Evolutionary conservation across 2,329 filamentous ascomycete species (phyloP).

Genomic region (Zasmidium citrigriseum): DNA sequence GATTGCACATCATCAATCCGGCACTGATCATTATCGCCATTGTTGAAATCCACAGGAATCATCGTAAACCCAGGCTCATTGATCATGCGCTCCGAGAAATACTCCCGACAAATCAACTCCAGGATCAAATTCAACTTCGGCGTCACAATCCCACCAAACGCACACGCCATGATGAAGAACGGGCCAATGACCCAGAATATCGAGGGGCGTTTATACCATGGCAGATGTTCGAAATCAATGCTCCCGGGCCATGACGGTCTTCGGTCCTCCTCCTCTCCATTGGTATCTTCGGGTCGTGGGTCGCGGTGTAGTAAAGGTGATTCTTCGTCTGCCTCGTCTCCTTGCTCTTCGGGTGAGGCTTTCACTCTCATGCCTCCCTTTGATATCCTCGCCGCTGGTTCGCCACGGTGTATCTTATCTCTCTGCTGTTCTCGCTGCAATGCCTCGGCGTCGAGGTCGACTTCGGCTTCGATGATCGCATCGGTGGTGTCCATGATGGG

Average conservation of each 20-base stretch:
- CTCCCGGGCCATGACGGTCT: constrained; percentile 25
- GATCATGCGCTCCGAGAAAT: constrained; percentile 69
- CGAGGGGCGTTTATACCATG: constrained; percentile 65
- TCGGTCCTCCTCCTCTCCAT: constrained; percentile 22
- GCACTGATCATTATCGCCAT: constrained; percentile 74
- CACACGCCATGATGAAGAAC: constrained; percentile 78
- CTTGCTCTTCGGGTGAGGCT: constrained; percentile 1
- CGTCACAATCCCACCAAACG: constrained; percentile 82
- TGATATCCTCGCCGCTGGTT: constrained; percentile 24
- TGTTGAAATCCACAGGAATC: constrained; percentile 65
- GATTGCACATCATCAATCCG: constrained; percentile 76
- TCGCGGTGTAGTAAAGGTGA: constrained; percentile 29
- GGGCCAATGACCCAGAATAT: constrained; percentile 82
- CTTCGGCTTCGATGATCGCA: constrained; percentile 35
- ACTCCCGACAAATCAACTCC: constrained; percentile 78
- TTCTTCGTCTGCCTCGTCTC: constrained; percentile 24
- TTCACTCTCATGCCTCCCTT: constrained; percentile 25
- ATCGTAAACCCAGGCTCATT: constrained; percentile 61
- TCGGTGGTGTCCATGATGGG: constrained; percentile 36
- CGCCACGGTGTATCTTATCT: constrained; percentile 15
- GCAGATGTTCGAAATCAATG: constrained; percentile 60
- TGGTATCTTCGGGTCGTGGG: constrained; percentile 9
- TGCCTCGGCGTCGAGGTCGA: constrained; percentile 31
- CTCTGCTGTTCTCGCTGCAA: constrained; percentile 17
- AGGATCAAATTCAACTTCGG: constrained; percentile 87